A percentile compares a stretch with the other conserved stretches of the same genome.
These are phyloP conservation scores for Daucus carota DNA, from an alignment of 129 eudicot genomes.

Conservation along the genomic window DH1_v3.0 NC_030389.2:39996501-39997000, in stretches of 20 bases:
- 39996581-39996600: not conserved
- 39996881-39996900: slow-evolving; percentile 74
- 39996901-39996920: slow-evolving; percentile 82
- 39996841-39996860: slow-evolving; percentile 77
- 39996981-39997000: not conserved
- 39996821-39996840: slow-evolving; percentile 79
- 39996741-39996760: not conserved
- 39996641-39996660: not conserved
- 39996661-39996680: not conserved
- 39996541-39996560: not conserved
- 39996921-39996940: slow-evolving; percentile 76
- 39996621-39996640: not conserved
- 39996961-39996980: not conserved
- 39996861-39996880: slow-evolving; percentile 87
- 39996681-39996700: not conserved
- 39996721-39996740: not conserved
- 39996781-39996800: slow-evolving; percentile 56
- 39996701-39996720: not conserved
- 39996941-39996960: slow-evolving; percentile 47
- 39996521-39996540: slow-evolving; percentile 58
- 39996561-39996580: not conserved
- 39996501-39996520: slow-evolving; percentile 63
- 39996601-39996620: not conserved
- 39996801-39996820: slow-evolving; percentile 73
- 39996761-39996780: not conserved